Evolutionary conservation across 352 stramenopile species (phyloP), one percentile per base, ranked within the genome.

Genomic region (Globisporangium paroecandrum): DNA sequence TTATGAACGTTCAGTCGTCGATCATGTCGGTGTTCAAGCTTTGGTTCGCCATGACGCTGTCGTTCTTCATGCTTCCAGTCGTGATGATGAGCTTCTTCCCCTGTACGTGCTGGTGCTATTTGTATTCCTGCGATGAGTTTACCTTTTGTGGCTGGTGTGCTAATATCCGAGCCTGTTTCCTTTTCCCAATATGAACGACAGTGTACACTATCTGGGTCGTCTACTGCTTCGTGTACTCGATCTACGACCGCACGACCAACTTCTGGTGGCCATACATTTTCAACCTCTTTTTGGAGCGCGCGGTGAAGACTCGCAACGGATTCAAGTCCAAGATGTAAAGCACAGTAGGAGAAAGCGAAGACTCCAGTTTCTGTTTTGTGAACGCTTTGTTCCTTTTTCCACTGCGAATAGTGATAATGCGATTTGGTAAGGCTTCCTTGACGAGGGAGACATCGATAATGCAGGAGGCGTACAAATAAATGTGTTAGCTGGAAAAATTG

Each of bases 191-290:
- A 38, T 47, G 34, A 29, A 69, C 29, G 68, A 15, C 53, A 93
- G 85, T 90, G 74, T 93, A 93, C 66, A 90, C 83, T 41, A 57
- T 83, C 13, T 93, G 85, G 85, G 83, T 93, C 53, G 68, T 91
- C 36, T 93, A 93, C 73, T 91, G 85, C 70, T 93, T 91, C 61
- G 73, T 93, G 51, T 88, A 91, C 69, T 93, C 85, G 58, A 76
- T 93, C 27, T 93, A 91, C 71, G 85, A 93, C 66, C 85, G 85
- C 61, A 93, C 85, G 22, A 93, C 83, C 56, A 91, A 89, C 64
- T 91, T 93, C 54, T 91, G 83, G 85, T 93, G 85, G 85, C 83
- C 85, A 7, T 93, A 93, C 74, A 91, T 93, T 72, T 82, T 91
- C 73, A 91, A 93, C 59, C 76, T 93, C 54, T 72, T 93, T 47